phyloP scores from a whole-genome alignment of 2,329 filamentous ascomycete species.

The Xylaria sp. region DNA sequence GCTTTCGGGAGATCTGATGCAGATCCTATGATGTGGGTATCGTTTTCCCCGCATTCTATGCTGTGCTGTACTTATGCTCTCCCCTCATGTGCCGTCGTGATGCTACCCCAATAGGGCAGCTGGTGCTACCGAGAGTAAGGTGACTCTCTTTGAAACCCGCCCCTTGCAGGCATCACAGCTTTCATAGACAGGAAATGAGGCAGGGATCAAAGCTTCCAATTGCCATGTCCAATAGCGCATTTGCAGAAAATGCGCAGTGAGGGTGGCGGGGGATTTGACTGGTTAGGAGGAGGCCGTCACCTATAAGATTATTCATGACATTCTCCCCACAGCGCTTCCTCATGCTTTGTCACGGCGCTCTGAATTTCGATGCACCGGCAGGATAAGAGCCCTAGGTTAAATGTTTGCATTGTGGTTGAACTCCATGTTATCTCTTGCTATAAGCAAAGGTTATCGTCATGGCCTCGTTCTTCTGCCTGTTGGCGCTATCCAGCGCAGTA shows the following conservation, averaged over 20 bases:
- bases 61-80: neutral
- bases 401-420: neutral
- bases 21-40: slow-evolving; percentile 13
- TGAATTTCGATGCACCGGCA: neutral
- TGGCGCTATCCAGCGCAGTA: slow-evolving; percentile 36
- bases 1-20: slow-evolving; percentile 2
- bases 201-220: slow-evolving; percentile 14
- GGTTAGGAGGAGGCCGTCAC: neutral
- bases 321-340: neutral
- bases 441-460: slow-evolving; percentile 28
- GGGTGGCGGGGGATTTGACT: neutral
- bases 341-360: neutral
- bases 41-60: slow-evolving; percentile 13
- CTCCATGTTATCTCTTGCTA: neutral
- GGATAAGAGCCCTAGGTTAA: neutral
- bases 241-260: neutral
- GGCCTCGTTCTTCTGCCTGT: slow-evolving; percentile 32
- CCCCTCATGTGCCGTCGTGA: slow-evolving; percentile 5
- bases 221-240: slow-evolving; percentile 13
- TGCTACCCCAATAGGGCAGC: slow-evolving; percentile 33
- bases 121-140: slow-evolving; percentile 13
- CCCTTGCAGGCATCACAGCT: slow-evolving; percentile 8
- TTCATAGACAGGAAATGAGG: slow-evolving; percentile 8
- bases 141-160: slow-evolving; percentile 23
- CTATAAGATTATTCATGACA: slow-evolving; percentile 11